These are phyloP conservation scores for Coprinopsis sp. DNA, from an alignment of 768 basidiomycete genomes.

Conservation along the genomic window DNA sequence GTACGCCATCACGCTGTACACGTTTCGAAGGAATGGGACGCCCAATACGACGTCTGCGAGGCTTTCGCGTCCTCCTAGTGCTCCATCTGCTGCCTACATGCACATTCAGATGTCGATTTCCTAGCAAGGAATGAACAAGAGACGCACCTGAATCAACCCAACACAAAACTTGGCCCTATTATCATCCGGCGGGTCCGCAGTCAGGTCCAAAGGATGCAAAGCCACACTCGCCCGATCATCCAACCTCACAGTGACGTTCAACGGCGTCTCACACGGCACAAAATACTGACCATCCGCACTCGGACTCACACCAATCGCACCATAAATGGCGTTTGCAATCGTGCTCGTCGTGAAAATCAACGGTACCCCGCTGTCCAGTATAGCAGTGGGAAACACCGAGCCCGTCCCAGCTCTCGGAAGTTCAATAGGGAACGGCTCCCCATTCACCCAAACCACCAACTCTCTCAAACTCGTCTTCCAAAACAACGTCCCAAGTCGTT, in stretches of 20 bases:
- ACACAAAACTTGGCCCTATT: constrained; percentile 47
- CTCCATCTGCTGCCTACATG: too few species aligned
- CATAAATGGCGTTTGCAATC: constrained; percentile 75
- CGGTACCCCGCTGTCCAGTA: constrained; percentile 70
- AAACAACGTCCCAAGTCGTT: constrained; percentile 39
- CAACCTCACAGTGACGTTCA: constrained; percentile 67
- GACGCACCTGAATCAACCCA: constrained; percentile 65
- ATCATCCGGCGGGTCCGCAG: constrained; percentile 40
- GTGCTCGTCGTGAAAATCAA: constrained; percentile 54
- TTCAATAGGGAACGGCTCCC: constrained; percentile 32
- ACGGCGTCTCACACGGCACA: constrained; percentile 62
- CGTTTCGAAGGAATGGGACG: constrained; percentile 71
- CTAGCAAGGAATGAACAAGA: too few species aligned
- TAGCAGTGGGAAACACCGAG: constrained; percentile 49
- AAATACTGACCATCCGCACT: constrained; percentile 64
- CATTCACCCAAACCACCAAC: constrained; percentile 58
- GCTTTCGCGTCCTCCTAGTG: constrained; percentile 29
- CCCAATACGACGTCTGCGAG: constrained; percentile 74
- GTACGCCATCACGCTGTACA: constrained; percentile 75
- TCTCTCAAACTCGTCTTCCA: constrained; percentile 62
- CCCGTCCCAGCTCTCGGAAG: constrained; percentile 39
- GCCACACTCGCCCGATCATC: constrained; percentile 52
- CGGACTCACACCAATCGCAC: constrained; percentile 61
- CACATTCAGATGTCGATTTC: too few species aligned
- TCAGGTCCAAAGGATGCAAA: constrained; percentile 74